Conservation (phyloP, 192 early-diverging fungal species). For the Coemansia sp. region DNA sequence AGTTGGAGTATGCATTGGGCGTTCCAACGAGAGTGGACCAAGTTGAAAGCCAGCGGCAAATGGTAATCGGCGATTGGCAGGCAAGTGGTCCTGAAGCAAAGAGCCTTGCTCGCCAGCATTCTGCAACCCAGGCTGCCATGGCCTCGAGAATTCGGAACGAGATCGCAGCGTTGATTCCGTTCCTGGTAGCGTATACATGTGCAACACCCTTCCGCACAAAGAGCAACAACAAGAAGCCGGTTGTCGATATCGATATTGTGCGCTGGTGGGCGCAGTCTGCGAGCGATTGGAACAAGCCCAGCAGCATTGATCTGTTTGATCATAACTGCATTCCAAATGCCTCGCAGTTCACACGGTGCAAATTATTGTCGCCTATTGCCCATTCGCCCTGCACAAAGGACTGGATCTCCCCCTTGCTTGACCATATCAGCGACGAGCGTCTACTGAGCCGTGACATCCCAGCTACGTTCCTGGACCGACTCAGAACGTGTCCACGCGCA, state of each 20-base stretch:
- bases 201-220: constrained; percentile 14
- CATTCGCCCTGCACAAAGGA: constrained; percentile 25
- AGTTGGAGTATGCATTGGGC: constrained; percentile 25
- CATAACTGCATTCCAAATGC: constrained; percentile 13
- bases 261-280: constrained; percentile 32
- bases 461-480: not conserved
- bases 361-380: constrained; percentile 15
- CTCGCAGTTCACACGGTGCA: constrained; percentile 6
- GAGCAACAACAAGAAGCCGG: constrained; percentile 1
- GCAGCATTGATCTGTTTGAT: constrained; percentile 9
- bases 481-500: constrained; percentile 20
- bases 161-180: constrained; percentile 12
- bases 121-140: not conserved
- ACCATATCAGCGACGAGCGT: constrained; percentile 20
- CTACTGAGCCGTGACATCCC: constrained; percentile 12
- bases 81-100: constrained; percentile 5
- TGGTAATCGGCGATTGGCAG: constrained; percentile 28
- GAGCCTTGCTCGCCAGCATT: not conserved
- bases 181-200: constrained; percentile 22
- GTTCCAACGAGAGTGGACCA: constrained; percentile 9
- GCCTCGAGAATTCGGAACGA: not conserved
- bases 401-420: constrained; percentile 35
- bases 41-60: constrained; percentile 14
- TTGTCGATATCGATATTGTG: constrained; percentile 12
- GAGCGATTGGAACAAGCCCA: not conserved